Evolutionary conservation across 352 stramenopile species (phyloP), one percentile per base, ranked within the genome.

Genomic region (Albugo laibachii): DNA sequence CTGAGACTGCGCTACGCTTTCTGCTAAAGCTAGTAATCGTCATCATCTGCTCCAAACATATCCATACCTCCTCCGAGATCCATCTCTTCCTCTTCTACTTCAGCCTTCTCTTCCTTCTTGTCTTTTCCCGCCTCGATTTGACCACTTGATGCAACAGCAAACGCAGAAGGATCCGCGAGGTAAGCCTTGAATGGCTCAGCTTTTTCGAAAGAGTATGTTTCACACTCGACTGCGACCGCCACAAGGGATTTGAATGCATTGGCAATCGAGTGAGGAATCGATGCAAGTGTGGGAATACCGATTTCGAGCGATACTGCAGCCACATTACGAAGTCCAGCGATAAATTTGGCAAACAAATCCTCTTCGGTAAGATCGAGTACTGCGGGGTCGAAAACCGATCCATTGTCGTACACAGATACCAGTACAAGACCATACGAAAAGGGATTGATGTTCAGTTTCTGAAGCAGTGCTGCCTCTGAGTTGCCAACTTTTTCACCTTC

Each of bases 401-500:
- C 95, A 67, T 97, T 97, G 76, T 99, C 94, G 74, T 99, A 99
- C 37, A 99, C 93, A 44, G 66, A 69, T 52, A 83, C 65, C 60
- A 99, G 96, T 39, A 95, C 59, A 13, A 99, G 68, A 92, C 95
- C 95, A 74, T 99, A 99, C 42, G 93, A 96, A 80, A 99, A 99
- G 38, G 95, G 95, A 58, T 92, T 83, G 76, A 99, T 99, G 70
- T 92, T 86, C 34, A 99, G 80, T 82, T 98, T 99, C 69, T 98
- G 87, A 52, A 99, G 79, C 41, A 99, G 76, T 49, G 85, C 92
- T 58, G 95, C 93, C 62, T 99, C 88, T n/a, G 93, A 98, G 65
- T 95, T 96, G 40, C 84, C 92, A 47, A 99, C 95, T 72, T 97
- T 97, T 20, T 98, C 87, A 51, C 95, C 95, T 61, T 83, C 85